Base-by-base conservation (phyloP, 1,284 basidiomycete species). In the Tilletia horrida region DNA sequence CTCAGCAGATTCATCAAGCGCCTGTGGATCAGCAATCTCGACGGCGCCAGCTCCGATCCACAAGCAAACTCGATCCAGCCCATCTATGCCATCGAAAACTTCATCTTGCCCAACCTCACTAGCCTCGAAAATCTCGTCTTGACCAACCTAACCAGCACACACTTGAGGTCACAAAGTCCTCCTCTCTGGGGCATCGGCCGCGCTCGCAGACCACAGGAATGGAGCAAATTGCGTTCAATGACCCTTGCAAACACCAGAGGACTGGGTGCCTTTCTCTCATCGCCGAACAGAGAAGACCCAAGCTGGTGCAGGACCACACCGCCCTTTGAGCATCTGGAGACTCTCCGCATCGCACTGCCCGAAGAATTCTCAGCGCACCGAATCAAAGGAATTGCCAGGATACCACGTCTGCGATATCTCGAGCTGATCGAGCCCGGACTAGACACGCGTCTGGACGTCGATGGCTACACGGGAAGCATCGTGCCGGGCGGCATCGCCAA, bases 301-400 rank as follows among this genome's bases (percentile, higher is more conserved):
- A 11, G 11, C 4, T 40, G 35, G 35, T 6, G 35, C 11, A 4
- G 35, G 6, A 52, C 3, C 21, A 21, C 23, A 4, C 23, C 27
- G n/a, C 50, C 50, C 21, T 52, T 21, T 11, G 50, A 52, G 23
- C 16, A 14, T 4, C 23, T 52, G 23, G 50, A 52, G 21, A 23
- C 13, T 52, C n/a, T 52, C 16, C 50, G 50, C n/a, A 27, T 52
- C 13, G 50, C 50, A 6, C 50, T 52, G 13, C 50, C 50, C 50
- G 50, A 52, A 52, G 50, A 52, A 27, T 27, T 52, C 23, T 52
- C 50, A 23, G 50, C 50, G 18, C 27, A 52, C 25, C 50, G 50
- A 13, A 27, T 52, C 21, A 25, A n/a, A 21, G 50, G 50, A 21
- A 25, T 52, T 11, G 50, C 50, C 23, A 21, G 23, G 25, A 25